Evolutionary conservation across 75 land plant species (phyloP).

Genomic region (Picea sitchensis): DNA sequence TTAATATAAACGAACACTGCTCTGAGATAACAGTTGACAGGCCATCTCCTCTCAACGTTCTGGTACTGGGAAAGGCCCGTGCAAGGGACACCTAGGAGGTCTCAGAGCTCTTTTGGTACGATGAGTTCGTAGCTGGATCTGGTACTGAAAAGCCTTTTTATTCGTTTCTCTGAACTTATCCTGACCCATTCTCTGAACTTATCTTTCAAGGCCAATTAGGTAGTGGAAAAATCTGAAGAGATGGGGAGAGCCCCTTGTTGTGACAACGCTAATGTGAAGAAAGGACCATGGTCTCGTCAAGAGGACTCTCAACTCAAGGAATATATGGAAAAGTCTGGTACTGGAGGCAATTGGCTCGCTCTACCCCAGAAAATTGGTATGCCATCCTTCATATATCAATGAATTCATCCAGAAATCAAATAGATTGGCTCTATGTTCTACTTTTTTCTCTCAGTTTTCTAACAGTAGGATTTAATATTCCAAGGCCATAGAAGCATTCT

Average conservation of each 20-base stretch:
- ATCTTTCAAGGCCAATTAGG: neutral
- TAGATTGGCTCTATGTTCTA: neutral
- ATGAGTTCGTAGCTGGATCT: neutral
- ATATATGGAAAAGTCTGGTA: slow-evolving; percentile 76
- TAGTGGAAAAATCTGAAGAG: neutral
- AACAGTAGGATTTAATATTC: neutral
- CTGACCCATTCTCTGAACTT: neutral
- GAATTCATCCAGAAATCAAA: neutral
- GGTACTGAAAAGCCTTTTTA: neutral
- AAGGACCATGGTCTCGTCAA: slow-evolving; percentile 84
- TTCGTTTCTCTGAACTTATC: neutral
- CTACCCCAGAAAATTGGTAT: slow-evolving; percentile 83
- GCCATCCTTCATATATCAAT: neutral
- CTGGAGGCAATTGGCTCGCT: slow-evolving; percentile 75
- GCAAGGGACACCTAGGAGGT: neutral
- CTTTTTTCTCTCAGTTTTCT: neutral
- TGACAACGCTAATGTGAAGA: slow-evolving; percentile 76
- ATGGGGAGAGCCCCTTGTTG: slow-evolving; percentile 85
- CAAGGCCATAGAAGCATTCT: neutral
- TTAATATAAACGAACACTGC: neutral
- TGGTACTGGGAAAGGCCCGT: neutral
- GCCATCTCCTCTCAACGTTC: no score
- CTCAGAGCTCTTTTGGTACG: neutral
- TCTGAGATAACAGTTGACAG: neutral
- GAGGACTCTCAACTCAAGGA: slow-evolving; percentile 79